Conservation (phyloP, 2,329 filamentous ascomycete species). For the Colletotrichum incanum region DNA sequence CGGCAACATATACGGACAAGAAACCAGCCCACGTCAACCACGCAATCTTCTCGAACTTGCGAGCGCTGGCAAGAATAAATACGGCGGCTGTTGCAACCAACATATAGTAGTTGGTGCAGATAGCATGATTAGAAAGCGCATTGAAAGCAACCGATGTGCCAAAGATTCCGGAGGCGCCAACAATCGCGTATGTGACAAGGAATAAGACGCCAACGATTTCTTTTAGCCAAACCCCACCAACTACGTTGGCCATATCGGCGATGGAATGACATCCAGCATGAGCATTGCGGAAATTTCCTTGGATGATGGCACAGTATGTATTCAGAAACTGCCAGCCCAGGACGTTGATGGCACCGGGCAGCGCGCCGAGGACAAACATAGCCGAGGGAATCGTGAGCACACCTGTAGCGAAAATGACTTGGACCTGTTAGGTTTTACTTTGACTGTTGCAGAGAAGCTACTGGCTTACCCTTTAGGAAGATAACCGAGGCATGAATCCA, state of each 20-base stretch:
- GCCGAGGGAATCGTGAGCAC: conserved; percentile 60
- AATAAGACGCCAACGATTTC: conserved; percentile 71
- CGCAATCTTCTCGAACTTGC: conserved; percentile 73
- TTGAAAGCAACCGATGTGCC: conserved; percentile 73
- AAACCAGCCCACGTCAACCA: conserved; percentile 76
- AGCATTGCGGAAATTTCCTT: conserved; percentile 57
- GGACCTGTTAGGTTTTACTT: background rate
- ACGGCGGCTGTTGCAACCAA: conserved; percentile 67
- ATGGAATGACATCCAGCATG: conserved; percentile 58
- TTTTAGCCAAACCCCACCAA: conserved; percentile 66
- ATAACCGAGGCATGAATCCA: conserved; percentile 65
- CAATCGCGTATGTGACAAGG: conserved; percentile 71
- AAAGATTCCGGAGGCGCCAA: conserved; percentile 71
- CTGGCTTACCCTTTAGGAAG: conserved; percentile 58
- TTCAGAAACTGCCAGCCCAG: conserved; percentile 59
- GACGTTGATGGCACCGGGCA: conserved; percentile 60
- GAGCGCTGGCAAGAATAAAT: conserved; percentile 65
- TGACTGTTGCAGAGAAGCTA: background rate
- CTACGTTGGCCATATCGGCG: conserved; percentile 71
- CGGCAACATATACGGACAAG: conserved; percentile 69
- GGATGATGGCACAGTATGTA: conserved; percentile 58
- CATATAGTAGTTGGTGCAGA: conserved; percentile 73
- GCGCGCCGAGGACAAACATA: conserved; percentile 59
- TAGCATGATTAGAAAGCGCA: conserved; percentile 69
- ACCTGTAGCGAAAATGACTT: conserved; percentile 61